These are phyloP conservation scores for Colletotrichum salicis DNA, from an alignment of 2,329 filamentous ascomycete species.

Conservation along the genomic window DNA sequence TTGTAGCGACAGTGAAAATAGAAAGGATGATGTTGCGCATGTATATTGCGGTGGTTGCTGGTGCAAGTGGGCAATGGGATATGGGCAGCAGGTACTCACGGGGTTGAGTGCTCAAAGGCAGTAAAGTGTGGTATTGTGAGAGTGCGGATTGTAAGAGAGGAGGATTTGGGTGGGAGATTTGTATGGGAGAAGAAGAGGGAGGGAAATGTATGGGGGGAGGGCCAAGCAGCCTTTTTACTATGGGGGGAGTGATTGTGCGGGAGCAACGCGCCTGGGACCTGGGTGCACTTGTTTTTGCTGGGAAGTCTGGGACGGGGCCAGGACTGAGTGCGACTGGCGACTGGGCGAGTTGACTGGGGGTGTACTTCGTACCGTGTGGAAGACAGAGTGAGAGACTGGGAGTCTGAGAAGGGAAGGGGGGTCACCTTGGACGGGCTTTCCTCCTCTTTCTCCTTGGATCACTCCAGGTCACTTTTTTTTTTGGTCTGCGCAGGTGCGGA, in stretches of 20 bases:
- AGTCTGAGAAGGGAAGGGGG: not conserved
- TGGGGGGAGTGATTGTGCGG: conserved; percentile 70
- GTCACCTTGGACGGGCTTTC: conserved; percentile 9
- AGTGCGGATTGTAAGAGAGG: conserved; percentile 61
- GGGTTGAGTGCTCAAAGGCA: conserved; percentile 35
- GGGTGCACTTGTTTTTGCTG: conserved; percentile 44
- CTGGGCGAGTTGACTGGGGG: conserved; percentile 42
- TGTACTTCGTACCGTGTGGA: not conserved
- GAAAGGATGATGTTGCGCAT: conserved; percentile 41
- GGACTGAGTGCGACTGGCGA: conserved; percentile 37
- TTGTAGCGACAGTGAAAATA: not conserved
- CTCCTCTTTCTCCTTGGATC: conserved; percentile 19
- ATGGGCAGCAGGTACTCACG: conserved; percentile 65
- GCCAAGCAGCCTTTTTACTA: conserved; percentile 72
- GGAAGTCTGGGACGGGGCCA: conserved; percentile 30
- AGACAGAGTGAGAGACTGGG: not conserved
- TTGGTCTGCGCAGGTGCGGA: not conserved
- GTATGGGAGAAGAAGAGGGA: conserved; percentile 70
- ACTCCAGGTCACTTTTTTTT: not conserved
- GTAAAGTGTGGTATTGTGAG: conserved; percentile 55
- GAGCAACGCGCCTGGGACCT: conserved; percentile 49
- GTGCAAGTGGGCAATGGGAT: conserved; percentile 38
- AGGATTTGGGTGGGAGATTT: conserved; percentile 66
- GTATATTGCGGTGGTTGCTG: conserved; percentile 47
- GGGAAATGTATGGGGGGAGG: conserved; percentile 65